Percentiles rank a stretch among this genome's conserved stretches.
These are phyloP conservation scores for Sclerotinia minor DNA, from an alignment of 2,329 filamentous ascomycete genomes.

Conservation along the genomic window DNA sequence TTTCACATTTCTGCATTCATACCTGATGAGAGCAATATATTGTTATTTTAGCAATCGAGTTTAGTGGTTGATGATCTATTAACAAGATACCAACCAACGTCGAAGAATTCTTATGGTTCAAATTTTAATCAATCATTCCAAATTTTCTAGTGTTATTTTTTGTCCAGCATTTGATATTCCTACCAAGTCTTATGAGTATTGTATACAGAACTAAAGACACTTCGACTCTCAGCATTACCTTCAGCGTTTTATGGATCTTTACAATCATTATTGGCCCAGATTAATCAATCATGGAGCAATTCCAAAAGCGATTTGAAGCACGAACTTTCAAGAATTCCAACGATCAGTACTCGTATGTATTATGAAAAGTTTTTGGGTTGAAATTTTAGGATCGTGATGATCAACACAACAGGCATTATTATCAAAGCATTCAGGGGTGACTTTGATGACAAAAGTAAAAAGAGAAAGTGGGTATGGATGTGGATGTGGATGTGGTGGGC, in stretches of 20 bases:
- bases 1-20: background rate
- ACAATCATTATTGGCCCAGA: background rate
- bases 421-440: background rate
- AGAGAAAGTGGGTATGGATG: background rate
- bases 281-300: background rate
- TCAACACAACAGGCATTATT: conserved; percentile 2
- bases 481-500: background rate
- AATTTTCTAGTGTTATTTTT: background rate
- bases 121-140: background rate
- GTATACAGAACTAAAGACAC: too few relatives aligned
- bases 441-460: background rate
- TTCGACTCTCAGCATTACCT: background rate
- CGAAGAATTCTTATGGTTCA: background rate
- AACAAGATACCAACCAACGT: background rate
- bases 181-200: background rate
- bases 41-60: background rate
- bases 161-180: background rate
- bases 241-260: background rate
- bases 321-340: background rate
- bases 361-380: background rate
- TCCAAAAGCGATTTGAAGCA: background rate
- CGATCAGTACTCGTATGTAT: background rate
- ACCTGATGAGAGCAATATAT: background rate
- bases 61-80: background rate
- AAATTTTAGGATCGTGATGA: background rate